Evolutionary conservation across 2,329 filamentous ascomycete genomes (phyloP).

Genomic region (Cylindrodendrum hubeiense): DNA sequence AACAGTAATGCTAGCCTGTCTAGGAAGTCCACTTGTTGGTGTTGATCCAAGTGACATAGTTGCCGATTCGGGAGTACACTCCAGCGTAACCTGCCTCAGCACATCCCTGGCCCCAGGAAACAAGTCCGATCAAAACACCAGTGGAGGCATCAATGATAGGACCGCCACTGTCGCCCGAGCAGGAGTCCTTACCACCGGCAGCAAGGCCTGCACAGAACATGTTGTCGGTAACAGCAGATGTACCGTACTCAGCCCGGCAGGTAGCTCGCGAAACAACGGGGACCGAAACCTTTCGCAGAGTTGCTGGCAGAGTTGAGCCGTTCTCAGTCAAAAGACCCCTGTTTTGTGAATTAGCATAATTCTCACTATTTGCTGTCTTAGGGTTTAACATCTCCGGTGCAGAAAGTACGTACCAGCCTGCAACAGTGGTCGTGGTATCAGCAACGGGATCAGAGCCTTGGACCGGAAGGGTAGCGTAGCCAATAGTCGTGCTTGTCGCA

Average conservation of each 20-base stretch:
- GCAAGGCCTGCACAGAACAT: constrained; percentile 50
- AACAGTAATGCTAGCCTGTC: neutral
- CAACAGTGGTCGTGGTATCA: constrained; percentile 35
- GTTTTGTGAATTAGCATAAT: neutral
- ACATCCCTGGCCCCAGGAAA: constrained; percentile 49
- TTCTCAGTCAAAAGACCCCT: constrained; percentile 43
- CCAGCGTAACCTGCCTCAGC: constrained; percentile 42
- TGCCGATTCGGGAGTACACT: constrained; percentile 46
- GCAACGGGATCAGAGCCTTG: constrained; percentile 42
- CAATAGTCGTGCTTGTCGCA: constrained; percentile 34
- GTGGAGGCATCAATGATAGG: constrained; percentile 44
- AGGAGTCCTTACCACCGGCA: constrained; percentile 47
- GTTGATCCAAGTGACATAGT: constrained; percentile 10
- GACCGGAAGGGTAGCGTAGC: constrained; percentile 41
- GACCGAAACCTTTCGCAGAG: constrained; percentile 47
- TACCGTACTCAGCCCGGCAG: constrained; percentile 41
- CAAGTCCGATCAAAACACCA: constrained; percentile 42
- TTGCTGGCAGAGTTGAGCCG: constrained; percentile 23
- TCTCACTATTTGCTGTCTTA: neutral
- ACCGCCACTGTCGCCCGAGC: constrained; percentile 49
- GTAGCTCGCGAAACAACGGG: constrained; percentile 45
- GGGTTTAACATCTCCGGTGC: neutral
- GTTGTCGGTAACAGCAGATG: constrained; percentile 41
- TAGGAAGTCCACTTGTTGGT: neutral
- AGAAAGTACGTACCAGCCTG: constrained; percentile 43